Evolutionary conservation across 108 stramenopile genomes (phyloP), one percentile per base, ranked within the genome.

Genomic region (Cylindrotheca closterium): DNA sequence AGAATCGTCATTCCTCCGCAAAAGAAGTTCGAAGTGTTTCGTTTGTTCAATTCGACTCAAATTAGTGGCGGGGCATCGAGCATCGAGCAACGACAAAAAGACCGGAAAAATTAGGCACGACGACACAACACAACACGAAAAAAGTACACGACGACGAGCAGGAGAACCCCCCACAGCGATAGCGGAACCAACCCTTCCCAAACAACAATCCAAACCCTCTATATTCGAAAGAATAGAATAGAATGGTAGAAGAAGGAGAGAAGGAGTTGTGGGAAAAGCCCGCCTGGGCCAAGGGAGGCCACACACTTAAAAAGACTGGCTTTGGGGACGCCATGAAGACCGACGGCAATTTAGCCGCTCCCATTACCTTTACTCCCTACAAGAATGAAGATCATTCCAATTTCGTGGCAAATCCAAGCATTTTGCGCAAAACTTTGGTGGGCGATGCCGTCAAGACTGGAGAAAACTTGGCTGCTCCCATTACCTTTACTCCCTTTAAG

Each of bases 401-500:
- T 24, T 18, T 37, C 2, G 33, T 66, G 32, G 65, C 65, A n/a
- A 66, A 66, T 55, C 65, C 54, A 24, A 15, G 25, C 2, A 19
- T 1, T 19, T 52, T 66, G 30, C 15, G 23, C 0, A 34, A 24
- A 26, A 53, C 24, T 19, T 52, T 46, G 15, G 54, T 66, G 24
- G 65, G 65, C 2, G 17, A 25, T 10, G 65, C 65, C 18, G 65
- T 47, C 3, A 66, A 55, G 54, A 23, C n/a, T n/a, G 65, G 65
- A 4, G 21, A 66, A 31, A 53, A 66, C 42, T 56, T 74, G 23
- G 73, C 73, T 12, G 65, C 65, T 8, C 73, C 73, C 12, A 60
- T 74, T 34, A 71, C 70, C 4, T 71, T 63, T 26, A 71, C 70
- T 30, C 70, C 70, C 10, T 71, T 61, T 55, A 71, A 71, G 45